These are phyloP conservation scores for Spiromastix sp. DNA, from an alignment of 2,329 filamentous ascomycete species.

Conservation along the genomic window DNA sequence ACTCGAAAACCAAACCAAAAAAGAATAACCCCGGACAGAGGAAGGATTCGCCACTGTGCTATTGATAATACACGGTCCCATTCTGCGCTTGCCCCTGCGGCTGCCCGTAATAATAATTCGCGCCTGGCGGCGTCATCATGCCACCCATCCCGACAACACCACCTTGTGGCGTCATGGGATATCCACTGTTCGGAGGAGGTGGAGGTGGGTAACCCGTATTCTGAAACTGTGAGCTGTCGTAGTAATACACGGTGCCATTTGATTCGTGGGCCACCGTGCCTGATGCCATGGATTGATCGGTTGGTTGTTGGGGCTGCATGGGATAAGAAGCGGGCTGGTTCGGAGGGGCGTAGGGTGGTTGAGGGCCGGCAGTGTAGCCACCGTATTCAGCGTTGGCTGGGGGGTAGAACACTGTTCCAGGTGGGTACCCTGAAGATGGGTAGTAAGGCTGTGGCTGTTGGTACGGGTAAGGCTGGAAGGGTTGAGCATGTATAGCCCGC, in stretches of 20 bases:
- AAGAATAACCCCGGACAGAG: slow-evolving; percentile 2
- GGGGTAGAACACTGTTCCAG: slow-evolving; percentile 60
- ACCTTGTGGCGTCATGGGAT: slow-evolving; percentile 41
- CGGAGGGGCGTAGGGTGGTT: neutral
- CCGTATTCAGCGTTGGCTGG: slow-evolving; percentile 30
- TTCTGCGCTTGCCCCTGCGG: slow-evolving; percentile 42
- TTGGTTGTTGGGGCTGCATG: slow-evolving; percentile 18
- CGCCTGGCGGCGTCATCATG: slow-evolving; percentile 60
- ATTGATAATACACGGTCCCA: slow-evolving; percentile 50
- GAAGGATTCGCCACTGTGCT: slow-evolving; percentile 14
- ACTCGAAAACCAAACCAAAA: slow-evolving; percentile 10
- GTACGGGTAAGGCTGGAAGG: slow-evolving; percentile 71
- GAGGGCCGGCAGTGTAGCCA: slow-evolving; percentile 29
- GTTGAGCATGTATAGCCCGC: slow-evolving; percentile 77
- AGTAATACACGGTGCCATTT: slow-evolving; percentile 95
- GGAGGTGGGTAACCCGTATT: slow-evolving; percentile 33
- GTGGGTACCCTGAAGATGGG: slow-evolving; percentile 43
- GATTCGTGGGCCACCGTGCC: slow-evolving; percentile 70
- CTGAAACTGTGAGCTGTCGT: slow-evolving; percentile 64
- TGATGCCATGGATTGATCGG: slow-evolving; percentile 31
- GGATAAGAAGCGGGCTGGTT: slow-evolving; percentile 38
- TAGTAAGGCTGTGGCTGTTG: slow-evolving; percentile 49
- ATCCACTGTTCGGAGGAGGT: slow-evolving; percentile 36
- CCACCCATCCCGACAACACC: slow-evolving; percentile 62
- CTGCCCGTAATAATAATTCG: slow-evolving; percentile 46